A percentile compares a stretch with the other conserved stretches of the same genome.
phyloP scores from a whole-genome alignment of 176 grass and related monocot genomes.

The Aegilops umbellulata region DNA sequence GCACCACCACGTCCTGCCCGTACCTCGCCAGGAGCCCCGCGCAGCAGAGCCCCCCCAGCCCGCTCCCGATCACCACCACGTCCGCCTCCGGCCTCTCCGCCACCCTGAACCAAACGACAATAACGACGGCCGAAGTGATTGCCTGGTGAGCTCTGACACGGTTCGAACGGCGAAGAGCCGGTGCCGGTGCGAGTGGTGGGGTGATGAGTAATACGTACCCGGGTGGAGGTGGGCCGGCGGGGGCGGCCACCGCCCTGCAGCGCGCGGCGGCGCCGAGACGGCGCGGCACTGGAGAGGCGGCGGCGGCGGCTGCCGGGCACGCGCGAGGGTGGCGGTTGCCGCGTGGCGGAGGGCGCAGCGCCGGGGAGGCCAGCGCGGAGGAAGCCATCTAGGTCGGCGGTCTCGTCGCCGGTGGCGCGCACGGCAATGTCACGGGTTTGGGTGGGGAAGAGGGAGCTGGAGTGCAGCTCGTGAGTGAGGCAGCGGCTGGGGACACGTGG shows the following conservation, averaged over 20 bases:
- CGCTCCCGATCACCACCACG: constrained; percentile 88
- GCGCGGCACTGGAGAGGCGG: not conserved
- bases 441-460: too few relatives aligned
- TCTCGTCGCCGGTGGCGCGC: too few relatives aligned
- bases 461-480: too few relatives aligned
- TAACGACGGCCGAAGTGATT: not conserved
- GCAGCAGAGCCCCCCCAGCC: constrained; percentile 83
- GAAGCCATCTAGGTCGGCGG: constrained; percentile 1
- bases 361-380: constrained; percentile 28
- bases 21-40: constrained; percentile 85
- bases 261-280: not conserved
- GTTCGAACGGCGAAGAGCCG: not conserved
- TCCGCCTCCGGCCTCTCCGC: constrained; percentile 76
- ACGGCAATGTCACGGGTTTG: too few relatives aligned
- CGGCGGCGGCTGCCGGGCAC: not conserved
- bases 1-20: constrained; percentile 72
- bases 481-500: too few relatives aligned
- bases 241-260: constrained; percentile 37
- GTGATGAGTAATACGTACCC: not conserved
- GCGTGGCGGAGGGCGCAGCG: constrained; percentile 20
- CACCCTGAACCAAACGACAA: not conserved
- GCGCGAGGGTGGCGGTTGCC: not conserved
- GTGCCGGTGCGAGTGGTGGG: not conserved
- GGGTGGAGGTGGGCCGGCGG: constrained; percentile 17
- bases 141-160: too few relatives aligned